Base-by-base conservation (phyloP, 1,284 basidiomycete species). In the Ceratobasidium sp. region DNA sequence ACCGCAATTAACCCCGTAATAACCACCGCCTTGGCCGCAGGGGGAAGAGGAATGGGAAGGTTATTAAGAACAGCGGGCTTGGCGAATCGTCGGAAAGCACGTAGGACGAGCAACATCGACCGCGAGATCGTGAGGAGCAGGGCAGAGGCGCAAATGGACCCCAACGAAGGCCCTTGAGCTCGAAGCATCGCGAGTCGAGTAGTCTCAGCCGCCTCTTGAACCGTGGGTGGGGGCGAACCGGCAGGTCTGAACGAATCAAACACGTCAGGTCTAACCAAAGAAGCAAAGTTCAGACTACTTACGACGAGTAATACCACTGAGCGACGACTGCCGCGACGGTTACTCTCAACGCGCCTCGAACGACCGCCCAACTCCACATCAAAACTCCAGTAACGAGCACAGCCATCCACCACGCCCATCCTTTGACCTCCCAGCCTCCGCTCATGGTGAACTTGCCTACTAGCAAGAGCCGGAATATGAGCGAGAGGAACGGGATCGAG, bases 231-330 rank as follows among this genome's bases (percentile, higher is more conserved):
- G 85, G 82, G 27, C 8, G 85, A 80, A 50, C 85, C 83, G 17
- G 87, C 87, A 62, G 91, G 92, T 76, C 15, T 77, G 72, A 69
- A 75, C 64, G 53, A 65, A 77, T 53, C 51, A 24, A 63, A 59
- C 48, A 9, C 24, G n/a, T 29, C 2, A 59, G 69, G 33, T n/a
- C 69, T 54, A 17, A 59, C 47, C 41, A 65, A 24, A 63, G 47
- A 1, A 69, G 44, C 31, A 45, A 48, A 41, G 36, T 41, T 41
- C 36, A 41, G 11, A 41, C 22, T 1, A 84, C 89, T 80, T 80
- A 94, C 91, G n/a, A n/a, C n/a, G 92, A 88, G 80, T 96, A 97
- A 81, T 97, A 98, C 95, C 96, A 98, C 51, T 93, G 91, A 0
- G 95, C 96, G 48, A 98, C 89, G 1, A 96, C 93, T 31, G 90